Base-by-base conservation (phyloP, 176 grass and related monocot species). In the Raddia guianensis region DNA sequence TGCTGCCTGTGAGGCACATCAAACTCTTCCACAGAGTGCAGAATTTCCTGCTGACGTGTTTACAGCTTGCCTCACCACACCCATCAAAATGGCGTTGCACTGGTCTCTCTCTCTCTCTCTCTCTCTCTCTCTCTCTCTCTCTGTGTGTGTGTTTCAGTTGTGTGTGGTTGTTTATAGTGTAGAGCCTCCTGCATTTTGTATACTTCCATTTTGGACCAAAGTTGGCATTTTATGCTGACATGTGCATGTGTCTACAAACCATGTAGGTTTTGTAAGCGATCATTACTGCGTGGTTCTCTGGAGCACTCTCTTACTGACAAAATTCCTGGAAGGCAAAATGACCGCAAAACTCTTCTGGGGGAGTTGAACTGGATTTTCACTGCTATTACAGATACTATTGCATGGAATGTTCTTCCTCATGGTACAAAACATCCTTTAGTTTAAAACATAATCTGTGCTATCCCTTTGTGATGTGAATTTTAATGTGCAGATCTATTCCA, bases 361-460 rank as follows among this genome's bases (percentile, higher is more conserved):
- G 96, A 99, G 76, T 80, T 99, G 48, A 99, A 99, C 81, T 99
- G 96, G 96, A 99, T 99, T 95, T 95, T 95, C 73, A 99, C 96
- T 34, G 96, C 96, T 54, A 87, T 99, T 69, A 99, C 96, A 47
- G 96, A 99, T 63, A 99, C 96, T 63, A 93, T 99, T 71, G 96
- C 96, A 49, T 99, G 96, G 96, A 99, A 99, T 86, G 92, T 91
- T 84, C 92, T 99, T 77, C 92, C 96, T 79, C 96, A 93, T 91
- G 96, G 96, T 95, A 99, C 13, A 15, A 46, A 63, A 21, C 7
- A 18, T 73, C 33, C 52, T n/a, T 82, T 73, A 18, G 63, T 55
- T 56, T n/a, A n/a, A n/a, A n/a, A n/a, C n/a, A n/a, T n/a, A n/a
- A n/a, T n/a, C n/a, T n/a, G n/a, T n/a, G n/a, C n/a, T n/a, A n/a